Conservation (phyloP, 352 stramenopile genomes). For the Pythium aristosporum region DNA sequence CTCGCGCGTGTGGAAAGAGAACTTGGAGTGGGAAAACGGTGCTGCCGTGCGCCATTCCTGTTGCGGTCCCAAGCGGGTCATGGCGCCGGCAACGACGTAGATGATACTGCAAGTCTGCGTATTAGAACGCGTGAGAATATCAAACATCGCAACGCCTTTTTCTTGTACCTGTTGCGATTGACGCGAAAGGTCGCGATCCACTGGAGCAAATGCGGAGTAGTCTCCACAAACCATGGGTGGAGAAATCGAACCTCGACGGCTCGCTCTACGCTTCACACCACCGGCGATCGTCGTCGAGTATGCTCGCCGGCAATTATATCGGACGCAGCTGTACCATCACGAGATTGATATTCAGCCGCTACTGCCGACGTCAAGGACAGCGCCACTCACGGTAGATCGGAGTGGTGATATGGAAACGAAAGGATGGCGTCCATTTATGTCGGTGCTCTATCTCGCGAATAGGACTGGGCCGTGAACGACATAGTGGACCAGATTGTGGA, state of each 20-base stretch:
- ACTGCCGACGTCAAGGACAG: constrained; percentile 16
- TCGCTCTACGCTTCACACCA: constrained; percentile 55
- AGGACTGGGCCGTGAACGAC: constrained; percentile 23
- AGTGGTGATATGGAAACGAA: too few species aligned
- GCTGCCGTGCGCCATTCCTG: constrained; percentile 32
- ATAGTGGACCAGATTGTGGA: constrained; percentile 43
- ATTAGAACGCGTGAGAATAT: not conserved
- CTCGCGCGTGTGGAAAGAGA: constrained; percentile 92
- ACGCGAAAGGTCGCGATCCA: constrained; percentile 24
- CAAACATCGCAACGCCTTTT: too few species aligned
- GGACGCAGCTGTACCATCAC: constrained; percentile 53
- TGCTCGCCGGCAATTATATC: constrained; percentile 25
- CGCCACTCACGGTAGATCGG: constrained; percentile 19
- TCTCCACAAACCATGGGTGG: constrained; percentile 8
- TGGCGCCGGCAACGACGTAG: constrained; percentile 34
- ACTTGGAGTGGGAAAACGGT: constrained; percentile 84
- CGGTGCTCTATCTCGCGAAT: too few species aligned
- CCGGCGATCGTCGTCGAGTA: constrained; percentile 69
- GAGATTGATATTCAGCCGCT: constrained; percentile 48
- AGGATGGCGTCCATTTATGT: too few species aligned
- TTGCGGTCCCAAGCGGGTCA: constrained; percentile 54
- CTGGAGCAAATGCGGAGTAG: not conserved
- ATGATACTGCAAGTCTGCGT: not conserved
- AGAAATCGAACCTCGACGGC: constrained; percentile 43
- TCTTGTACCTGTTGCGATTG: too few species aligned